phyloP scores from a whole-genome alignment of 2,329 filamentous ascomycete genomes.

The Penicillium sp. region DNA sequence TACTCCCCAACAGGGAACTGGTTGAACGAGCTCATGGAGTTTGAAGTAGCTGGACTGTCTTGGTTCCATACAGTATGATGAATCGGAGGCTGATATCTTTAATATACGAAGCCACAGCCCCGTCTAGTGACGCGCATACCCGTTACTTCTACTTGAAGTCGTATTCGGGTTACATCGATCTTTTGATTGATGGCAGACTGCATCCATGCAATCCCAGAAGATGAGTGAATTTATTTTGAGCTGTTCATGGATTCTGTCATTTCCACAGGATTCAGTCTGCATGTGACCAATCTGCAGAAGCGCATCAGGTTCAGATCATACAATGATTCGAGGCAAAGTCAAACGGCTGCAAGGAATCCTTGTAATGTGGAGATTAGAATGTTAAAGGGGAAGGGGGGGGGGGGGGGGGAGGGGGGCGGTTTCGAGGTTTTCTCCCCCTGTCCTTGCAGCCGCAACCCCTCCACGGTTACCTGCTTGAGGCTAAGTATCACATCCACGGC shows the following conservation, averaged over 20 bases:
- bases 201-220: background rate
- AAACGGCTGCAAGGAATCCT: constrained; percentile 12
- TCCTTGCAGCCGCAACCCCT: constrained; percentile 12
- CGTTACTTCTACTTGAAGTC: background rate
- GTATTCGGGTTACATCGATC: background rate
- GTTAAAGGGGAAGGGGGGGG: background rate
- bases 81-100: background rate
- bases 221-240: background rate
- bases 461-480: constrained; percentile 28
- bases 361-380: background rate
- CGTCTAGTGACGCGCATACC: constrained; percentile 1
- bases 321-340: background rate
- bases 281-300: constrained; percentile 4
- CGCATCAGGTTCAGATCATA: background rate
- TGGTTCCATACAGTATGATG: background rate
- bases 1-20: constrained; percentile 1
- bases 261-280: background rate
- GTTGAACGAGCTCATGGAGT: background rate
- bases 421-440: constrained; percentile 7
- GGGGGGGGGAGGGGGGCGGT: no score
- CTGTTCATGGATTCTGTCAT: background rate
- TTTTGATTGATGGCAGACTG: background rate
- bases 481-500: constrained; percentile 11
- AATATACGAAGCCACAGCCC: background rate
- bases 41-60: background rate